Percentiles rank a stretch among this genome's conserved stretches.
These are phyloP conservation scores for Hemerocallis citrina DNA, from an alignment of 106 monocot genomes.

Conservation along the genomic window DNA sequence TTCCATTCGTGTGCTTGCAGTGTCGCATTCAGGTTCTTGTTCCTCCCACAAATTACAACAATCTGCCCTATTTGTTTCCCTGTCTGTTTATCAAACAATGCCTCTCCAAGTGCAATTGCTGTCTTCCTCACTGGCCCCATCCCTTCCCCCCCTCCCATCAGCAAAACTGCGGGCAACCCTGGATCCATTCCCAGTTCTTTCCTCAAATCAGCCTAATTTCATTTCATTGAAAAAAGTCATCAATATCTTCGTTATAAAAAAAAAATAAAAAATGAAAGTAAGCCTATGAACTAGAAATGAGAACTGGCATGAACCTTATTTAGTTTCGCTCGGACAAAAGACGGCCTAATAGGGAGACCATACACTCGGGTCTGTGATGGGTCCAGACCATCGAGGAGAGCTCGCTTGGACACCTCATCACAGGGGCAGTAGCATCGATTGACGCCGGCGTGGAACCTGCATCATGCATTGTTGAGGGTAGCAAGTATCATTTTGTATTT, in stretches of 20 bases:
- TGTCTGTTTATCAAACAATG: slow-evolving; percentile 33
- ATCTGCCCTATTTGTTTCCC: slow-evolving; percentile 52
- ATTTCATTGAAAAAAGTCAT: neutral
- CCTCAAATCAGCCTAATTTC: slow-evolving; percentile 46
- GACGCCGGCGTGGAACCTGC: slow-evolving; percentile 43
- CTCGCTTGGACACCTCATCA: slow-evolving; percentile 36
- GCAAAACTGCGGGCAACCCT: slow-evolving; percentile 48
- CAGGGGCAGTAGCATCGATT: slow-evolving; percentile 45
- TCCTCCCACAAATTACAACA: slow-evolving; percentile 57
- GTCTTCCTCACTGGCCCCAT: slow-evolving; percentile 79
- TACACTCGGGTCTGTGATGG: slow-evolving; percentile 33
- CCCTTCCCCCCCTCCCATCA: slow-evolving; percentile 76
- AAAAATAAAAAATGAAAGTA: neutral
- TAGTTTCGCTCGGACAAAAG: slow-evolving; percentile 29
- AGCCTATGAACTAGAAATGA: neutral
- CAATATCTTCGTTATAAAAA: neutral
- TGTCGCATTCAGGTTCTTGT: slow-evolving; percentile 33
- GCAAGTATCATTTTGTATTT: too few species aligned
- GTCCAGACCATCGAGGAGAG: slow-evolving; percentile 27
- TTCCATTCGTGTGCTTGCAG: slow-evolving; percentile 47
- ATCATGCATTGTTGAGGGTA: too few species aligned
- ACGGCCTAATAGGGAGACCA: slow-evolving; percentile 39
- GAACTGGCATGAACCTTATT: slow-evolving; percentile 28
- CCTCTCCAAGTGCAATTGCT: slow-evolving; percentile 54
- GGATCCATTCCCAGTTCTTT: slow-evolving; percentile 54